Evolutionary conservation across 148 eudicot species (phyloP).

Genomic region (Rhododendron griersonianum): DNA sequence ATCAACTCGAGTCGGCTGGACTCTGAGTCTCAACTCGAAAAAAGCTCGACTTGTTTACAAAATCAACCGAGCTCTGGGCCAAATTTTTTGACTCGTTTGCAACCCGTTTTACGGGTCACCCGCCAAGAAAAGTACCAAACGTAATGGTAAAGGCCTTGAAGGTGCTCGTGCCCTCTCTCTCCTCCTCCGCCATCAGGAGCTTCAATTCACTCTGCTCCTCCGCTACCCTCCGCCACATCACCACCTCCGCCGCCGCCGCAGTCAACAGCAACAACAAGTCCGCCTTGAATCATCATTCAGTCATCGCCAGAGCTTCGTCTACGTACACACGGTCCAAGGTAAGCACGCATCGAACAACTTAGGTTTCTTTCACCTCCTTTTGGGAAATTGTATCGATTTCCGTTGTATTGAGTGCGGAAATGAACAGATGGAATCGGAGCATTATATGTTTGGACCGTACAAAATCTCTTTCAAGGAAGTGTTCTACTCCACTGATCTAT

Average conservation of each 20-base stretch:
- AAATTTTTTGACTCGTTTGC: neutral
- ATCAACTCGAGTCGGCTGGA: no score
- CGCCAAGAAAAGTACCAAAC: neutral
- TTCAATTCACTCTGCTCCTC: neutral
- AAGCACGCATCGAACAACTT: neutral
- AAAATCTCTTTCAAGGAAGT: slow-evolving; percentile 69
- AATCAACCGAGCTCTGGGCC: neutral
- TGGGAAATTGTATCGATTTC: neutral
- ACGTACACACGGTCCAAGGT: slow-evolving; percentile 4
- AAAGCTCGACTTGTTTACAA: no score
- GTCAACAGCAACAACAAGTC: neutral
- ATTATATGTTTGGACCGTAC: slow-evolving; percentile 65
- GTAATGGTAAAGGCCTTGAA: slow-evolving; percentile 1
- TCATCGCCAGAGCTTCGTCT: slow-evolving; percentile 14
- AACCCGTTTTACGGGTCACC: neutral
- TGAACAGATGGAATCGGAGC: slow-evolving; percentile 53
- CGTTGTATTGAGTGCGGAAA: neutral
- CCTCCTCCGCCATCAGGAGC: neutral
- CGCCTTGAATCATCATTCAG: neutral
- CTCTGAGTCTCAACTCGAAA: no score
- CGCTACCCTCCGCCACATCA: neutral
- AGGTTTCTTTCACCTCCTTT: neutral
- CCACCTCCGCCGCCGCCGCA: neutral
- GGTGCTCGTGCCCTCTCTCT: slow-evolving; percentile 5
- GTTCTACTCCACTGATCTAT: slow-evolving; percentile 61